Evolutionary conservation across 176 grass and related monocot genomes (phyloP).

Genomic region (Musa acuminata): DNA sequence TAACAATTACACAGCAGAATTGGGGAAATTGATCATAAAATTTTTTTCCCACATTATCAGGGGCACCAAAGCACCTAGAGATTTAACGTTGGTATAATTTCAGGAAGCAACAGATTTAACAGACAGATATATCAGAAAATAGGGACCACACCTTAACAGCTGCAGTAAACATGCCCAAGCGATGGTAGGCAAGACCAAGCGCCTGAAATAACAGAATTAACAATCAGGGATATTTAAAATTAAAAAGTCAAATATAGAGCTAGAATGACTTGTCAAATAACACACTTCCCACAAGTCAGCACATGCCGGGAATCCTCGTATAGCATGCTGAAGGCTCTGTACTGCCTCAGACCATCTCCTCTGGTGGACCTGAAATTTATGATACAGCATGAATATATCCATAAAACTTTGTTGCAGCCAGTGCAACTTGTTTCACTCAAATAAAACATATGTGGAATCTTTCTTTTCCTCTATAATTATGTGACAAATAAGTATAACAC

Average conservation of each 20-base stretch:
- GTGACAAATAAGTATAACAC: neutral
- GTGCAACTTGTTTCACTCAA: neutral
- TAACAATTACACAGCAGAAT: neutral
- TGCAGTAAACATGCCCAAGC: constrained; percentile 95
- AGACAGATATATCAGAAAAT: neutral
- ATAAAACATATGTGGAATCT: neutral
- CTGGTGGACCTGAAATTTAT: constrained; percentile 69
- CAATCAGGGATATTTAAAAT: constrained; percentile 24
- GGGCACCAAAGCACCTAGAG: neutral
- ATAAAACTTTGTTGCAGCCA: neutral
- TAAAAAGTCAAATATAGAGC: constrained; percentile 3
- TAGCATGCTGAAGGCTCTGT: constrained; percentile 85
- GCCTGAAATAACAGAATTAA: constrained; percentile 44
- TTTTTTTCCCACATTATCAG: neutral
- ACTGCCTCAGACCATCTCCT: constrained; percentile 81
- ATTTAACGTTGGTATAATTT: neutral
- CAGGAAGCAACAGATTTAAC: constrained; percentile 7
- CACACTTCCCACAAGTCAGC: constrained; percentile 93
- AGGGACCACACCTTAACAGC: constrained; percentile 64
- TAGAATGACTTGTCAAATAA: neutral
- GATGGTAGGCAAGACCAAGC: constrained; percentile 88
- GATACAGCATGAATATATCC: constrained; percentile 18
- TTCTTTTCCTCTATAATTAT: neutral
- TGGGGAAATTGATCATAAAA: neutral
- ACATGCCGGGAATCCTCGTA: constrained; percentile 64